Conservation (phyloP, 495 filamentous ascomycete species). For the Podospora pseudoanserina region DNA sequence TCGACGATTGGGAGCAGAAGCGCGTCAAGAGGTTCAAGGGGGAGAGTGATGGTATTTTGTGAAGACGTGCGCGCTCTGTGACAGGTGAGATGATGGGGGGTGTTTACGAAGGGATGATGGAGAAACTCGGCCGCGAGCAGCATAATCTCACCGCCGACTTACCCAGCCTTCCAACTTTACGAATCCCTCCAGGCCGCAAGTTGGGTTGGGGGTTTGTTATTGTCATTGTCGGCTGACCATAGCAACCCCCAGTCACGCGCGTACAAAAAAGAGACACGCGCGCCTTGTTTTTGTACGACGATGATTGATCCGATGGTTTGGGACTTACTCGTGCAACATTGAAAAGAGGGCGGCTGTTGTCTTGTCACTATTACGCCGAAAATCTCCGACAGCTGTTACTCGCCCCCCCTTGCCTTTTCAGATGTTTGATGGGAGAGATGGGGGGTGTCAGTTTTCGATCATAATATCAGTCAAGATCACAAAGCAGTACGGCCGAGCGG, state of each 20-base stretch:
- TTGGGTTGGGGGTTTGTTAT: not conserved
- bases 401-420: not conserved
- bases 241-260: not conserved
- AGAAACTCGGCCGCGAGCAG: too few relatives aligned
- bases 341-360: not conserved
- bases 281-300: not conserved
- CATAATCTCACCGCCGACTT: not conserved
- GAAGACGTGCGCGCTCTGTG: slow-evolving; percentile 23
- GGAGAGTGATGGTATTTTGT: slow-evolving; percentile 82
- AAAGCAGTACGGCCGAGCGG: not conserved
- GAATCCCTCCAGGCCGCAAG: not conserved
- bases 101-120: not conserved
- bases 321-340: not conserved
- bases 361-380: not conserved
- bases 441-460: not conserved
- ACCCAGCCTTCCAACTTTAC: not conserved
- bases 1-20: slow-evolving; percentile 96
- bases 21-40: slow-evolving; percentile 82
- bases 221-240: not conserved
- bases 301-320: not conserved
- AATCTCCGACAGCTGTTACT: not conserved
- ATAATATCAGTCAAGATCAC: not conserved
- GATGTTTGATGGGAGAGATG: not conserved
- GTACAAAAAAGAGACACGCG: too few relatives aligned
- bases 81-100: not conserved